Conservation (phyloP, 2,329 filamentous ascomycete species). For the Emmonsiellopsis sp. region DNA sequence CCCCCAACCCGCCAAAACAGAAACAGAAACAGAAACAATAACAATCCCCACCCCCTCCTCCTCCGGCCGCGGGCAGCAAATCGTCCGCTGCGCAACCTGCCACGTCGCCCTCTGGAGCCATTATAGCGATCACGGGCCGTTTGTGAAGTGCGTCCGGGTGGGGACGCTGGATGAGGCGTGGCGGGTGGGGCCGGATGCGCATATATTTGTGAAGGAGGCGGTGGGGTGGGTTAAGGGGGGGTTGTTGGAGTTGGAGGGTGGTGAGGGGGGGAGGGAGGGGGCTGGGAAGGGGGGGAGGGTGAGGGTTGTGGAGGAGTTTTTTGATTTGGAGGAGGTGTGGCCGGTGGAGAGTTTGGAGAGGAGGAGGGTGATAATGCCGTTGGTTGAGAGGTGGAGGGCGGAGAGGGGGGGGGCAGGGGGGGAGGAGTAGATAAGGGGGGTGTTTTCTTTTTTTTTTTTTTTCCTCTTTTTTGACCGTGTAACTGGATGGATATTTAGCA, state of each 20-base stretch:
- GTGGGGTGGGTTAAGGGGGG: not conserved
- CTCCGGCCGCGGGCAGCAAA: conserved; percentile 32
- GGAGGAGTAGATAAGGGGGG: too few species aligned
- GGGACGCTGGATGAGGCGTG: conserved; percentile 37
- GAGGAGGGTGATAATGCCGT: not conserved
- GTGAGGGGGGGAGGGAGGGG: too few species aligned
- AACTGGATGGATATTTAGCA: too few species aligned
- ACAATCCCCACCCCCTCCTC: conserved; percentile 28
- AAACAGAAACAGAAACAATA: conserved; percentile 9
- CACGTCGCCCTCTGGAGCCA: conserved; percentile 32
- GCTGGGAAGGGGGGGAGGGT: conserved; percentile 10
- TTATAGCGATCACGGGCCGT: conserved; percentile 26
- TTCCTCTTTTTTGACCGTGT: too few species aligned
- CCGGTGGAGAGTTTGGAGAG: conserved; percentile 25
- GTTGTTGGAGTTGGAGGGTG: conserved; percentile 21
- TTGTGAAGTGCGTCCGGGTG: conserved; percentile 31
- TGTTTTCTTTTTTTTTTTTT: too few species aligned
- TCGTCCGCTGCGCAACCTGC: conserved; percentile 37
- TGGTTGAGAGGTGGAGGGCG: not conserved
- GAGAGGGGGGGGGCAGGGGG: not conserved
- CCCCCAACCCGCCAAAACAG: too few species aligned
- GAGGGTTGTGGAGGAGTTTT: conserved; percentile 30
- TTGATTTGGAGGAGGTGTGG: conserved; percentile 25
- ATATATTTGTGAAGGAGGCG: conserved; percentile 33
- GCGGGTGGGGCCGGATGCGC: conserved; percentile 33